A percentile compares a stretch with the other conserved stretches of the same genome.
Evolutionary conservation across 306 rosid genomes (phyloP).

Genomic region (Castanospermum australe): DNA sequence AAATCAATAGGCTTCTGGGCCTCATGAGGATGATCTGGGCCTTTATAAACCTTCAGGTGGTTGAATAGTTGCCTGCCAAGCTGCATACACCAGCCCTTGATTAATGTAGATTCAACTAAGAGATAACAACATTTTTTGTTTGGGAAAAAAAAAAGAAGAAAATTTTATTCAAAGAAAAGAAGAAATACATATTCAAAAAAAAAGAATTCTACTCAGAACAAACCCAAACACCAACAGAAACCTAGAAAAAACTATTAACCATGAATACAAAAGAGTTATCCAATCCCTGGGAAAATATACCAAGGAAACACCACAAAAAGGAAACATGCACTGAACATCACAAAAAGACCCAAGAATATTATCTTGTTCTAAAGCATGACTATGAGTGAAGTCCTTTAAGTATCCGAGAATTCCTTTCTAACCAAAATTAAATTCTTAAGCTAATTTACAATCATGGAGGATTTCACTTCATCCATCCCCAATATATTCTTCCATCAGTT

Average conservation of each 20-base stretch:
- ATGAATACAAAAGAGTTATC: neutral
- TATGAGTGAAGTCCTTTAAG: neutral
- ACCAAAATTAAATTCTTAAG: constrained; percentile 5
- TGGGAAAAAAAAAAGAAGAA: neutral
- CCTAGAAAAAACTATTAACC: neutral
- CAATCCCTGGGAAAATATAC: neutral
- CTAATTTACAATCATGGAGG: neutral
- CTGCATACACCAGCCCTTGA: constrained; percentile 48
- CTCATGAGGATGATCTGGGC: constrained; percentile 89
- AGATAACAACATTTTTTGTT: neutral
- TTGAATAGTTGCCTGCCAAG: constrained; percentile 92
- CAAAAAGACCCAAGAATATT: neutral
- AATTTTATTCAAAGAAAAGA: neutral
- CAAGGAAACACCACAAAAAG: neutral
- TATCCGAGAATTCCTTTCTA: neutral
- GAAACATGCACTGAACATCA: neutral
- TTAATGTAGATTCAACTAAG: constrained; percentile 21
- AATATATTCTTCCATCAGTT: neutral
- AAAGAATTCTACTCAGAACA: constrained; percentile 10
- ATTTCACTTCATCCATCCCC: neutral
- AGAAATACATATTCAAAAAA: too few species aligned
- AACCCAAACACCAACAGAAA: neutral
- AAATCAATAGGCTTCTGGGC: constrained; percentile 83
- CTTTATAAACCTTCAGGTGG: constrained; percentile 89
- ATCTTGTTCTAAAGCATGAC: neutral